A percentile compares a stretch with the other conserved stretches of the same genome.
phyloP scores from a whole-genome alignment of 108 stramenopile species.

The Nitzschia putrida region DNA sequence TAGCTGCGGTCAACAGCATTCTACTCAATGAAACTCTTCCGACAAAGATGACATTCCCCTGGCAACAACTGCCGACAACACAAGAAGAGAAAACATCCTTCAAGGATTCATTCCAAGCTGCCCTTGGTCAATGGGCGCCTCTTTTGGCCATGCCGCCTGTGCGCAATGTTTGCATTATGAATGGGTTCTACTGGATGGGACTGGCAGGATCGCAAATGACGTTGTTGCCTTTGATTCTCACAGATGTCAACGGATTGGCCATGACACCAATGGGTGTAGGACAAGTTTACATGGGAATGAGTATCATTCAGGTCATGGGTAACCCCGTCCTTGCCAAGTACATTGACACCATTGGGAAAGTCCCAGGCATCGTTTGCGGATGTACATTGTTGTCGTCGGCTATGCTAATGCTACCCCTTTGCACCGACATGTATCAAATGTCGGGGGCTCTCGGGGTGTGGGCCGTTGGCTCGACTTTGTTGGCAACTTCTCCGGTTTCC shows the following conservation, averaged over 20 bases:
- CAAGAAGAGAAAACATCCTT: constrained; percentile 20
- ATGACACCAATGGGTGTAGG: constrained; percentile 75
- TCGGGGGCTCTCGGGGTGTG: constrained; percentile 65
- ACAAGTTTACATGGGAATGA: constrained; percentile 85
- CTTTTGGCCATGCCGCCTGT: constrained; percentile 50
- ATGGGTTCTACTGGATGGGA: constrained; percentile 83
- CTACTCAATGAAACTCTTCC: constrained; percentile 66
- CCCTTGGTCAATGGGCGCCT: constrained; percentile 72
- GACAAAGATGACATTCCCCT: constrained; percentile 41
- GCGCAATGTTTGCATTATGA: constrained; percentile 78
- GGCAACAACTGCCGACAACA: constrained; percentile 25
- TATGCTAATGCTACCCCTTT: constrained; percentile 62
- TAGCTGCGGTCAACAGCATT: constrained; percentile 62
- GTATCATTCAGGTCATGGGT: constrained; percentile 73
- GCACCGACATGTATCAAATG: constrained; percentile 45
- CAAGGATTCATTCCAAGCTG: constrained; percentile 49
- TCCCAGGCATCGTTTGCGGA: constrained; percentile 69
- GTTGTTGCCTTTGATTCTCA: constrained; percentile 79
- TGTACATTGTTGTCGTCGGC: constrained; percentile 64
- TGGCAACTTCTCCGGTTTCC: constrained; percentile 76
- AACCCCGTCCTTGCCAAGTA: constrained; percentile 67
- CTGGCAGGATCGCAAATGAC: constrained; percentile 86
- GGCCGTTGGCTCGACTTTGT: constrained; percentile 68
- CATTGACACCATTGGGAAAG: constrained; percentile 72
- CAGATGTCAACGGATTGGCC: constrained; percentile 58